Evolutionary conservation across 106 monocot species (phyloP).

Genomic region (Dendrobium huoshanense): DNA sequence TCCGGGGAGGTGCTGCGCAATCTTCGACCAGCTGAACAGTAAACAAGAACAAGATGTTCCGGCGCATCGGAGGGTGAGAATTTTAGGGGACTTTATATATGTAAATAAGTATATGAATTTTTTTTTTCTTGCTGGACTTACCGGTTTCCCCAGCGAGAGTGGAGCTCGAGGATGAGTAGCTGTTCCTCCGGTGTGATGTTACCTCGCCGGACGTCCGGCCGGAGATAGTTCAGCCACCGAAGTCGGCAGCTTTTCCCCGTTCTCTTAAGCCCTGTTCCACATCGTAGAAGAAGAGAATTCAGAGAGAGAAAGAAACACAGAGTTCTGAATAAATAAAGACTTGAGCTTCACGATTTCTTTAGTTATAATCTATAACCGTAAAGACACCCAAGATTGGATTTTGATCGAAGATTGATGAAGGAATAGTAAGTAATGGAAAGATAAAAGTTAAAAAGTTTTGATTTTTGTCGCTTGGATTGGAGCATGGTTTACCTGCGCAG

Average conservation of each 20-base stretch:
- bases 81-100: no score
- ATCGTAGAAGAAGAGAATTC: neutral
- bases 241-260: conserved; percentile 91
- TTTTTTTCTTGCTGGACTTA: no score
- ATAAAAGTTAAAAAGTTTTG: no score
- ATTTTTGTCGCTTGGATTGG: neutral
- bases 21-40: conserved; percentile 69
- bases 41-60: no score
- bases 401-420: neutral
- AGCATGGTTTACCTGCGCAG: conserved; percentile 31
- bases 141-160: conserved; percentile 78
- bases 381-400: neutral
- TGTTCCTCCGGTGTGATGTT: conserved; percentile 80
- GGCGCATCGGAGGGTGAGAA: neutral
- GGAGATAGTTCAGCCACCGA: conserved; percentile 88
- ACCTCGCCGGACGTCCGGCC: conserved; percentile 67
- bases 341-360: neutral
- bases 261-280: conserved; percentile 32
- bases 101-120: no score
- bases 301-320: neutral
- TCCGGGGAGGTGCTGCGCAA: conserved; percentile 71
- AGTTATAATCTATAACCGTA: neutral
- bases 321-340: neutral
- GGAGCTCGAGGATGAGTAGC: conserved; percentile 76
- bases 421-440: no score